Evolutionary conservation across 306 rosid species (phyloP).

Genomic region (Cucurbita ficifolia): DNA sequence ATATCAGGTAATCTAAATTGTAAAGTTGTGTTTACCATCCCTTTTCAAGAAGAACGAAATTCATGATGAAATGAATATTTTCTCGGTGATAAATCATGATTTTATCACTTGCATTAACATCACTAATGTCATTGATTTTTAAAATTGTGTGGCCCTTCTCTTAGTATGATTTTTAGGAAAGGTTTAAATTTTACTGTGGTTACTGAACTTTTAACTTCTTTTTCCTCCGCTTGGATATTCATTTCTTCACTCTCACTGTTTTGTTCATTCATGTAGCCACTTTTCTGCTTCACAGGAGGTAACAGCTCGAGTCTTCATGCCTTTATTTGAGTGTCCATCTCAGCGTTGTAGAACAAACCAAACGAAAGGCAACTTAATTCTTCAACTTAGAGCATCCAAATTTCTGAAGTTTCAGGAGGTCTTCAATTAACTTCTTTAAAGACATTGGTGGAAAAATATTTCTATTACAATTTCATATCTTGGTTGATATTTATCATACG

Average conservation of each 20-base stretch:
- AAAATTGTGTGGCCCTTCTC: neutral
- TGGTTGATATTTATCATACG: neutral
- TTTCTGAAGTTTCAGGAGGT: slow-evolving; percentile 99
- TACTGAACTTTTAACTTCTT: neutral
- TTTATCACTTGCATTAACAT: neutral
- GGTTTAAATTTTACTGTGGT: neutral
- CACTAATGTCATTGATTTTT: neutral
- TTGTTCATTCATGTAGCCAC: slow-evolving; percentile 1
- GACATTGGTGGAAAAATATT: neutral
- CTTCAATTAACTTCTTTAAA: slow-evolving; percentile 6
- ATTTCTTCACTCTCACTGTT: slow-evolving; percentile 1
- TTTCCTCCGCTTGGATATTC: neutral
- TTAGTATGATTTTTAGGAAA: neutral
- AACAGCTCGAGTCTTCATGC: slow-evolving; percentile 93
- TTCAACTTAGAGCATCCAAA: slow-evolving; percentile 92
- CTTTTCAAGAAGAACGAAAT: neutral
- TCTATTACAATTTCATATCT: neutral
- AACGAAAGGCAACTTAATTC: slow-evolving; percentile 70
- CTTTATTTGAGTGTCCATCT: slow-evolving; percentile 82
- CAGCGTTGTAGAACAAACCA: slow-evolving; percentile 51
- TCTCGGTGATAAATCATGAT: neutral
- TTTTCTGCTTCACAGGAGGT: slow-evolving; percentile 58
- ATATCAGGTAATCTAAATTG: slow-evolving; percentile 56
- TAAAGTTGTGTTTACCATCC: neutral
- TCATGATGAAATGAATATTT: neutral